Evolutionary conservation across 352 stramenopile genomes (phyloP).

Genomic region (Globisporangium carolinianum): DNA sequence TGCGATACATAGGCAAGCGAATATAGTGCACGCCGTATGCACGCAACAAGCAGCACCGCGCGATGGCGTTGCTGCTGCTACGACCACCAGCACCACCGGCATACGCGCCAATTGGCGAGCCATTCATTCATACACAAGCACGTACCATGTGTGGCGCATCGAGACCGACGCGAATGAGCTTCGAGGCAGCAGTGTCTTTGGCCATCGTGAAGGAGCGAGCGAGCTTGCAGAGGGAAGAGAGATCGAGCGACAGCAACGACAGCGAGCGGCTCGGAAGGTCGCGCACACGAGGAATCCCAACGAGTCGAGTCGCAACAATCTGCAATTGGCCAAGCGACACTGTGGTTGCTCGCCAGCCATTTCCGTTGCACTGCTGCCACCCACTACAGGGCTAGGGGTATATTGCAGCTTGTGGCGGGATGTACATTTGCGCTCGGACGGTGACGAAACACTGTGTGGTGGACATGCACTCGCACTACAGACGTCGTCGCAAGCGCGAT

Average conservation of each 20-base stretch:
- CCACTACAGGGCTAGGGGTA: neutral
- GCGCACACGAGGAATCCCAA: neutral
- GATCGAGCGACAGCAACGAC: neutral
- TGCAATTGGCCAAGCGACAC: neutral
- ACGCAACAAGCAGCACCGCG: neutral
- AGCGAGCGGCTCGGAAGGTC: neutral
- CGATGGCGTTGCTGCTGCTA: neutral
- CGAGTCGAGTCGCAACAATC: neutral
- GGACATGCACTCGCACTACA: neutral
- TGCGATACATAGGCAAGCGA: neutral
- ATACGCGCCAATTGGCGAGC: neutral
- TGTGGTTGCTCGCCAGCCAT: neutral
- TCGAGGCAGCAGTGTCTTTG: conserved; percentile 48
- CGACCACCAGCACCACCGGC: neutral
- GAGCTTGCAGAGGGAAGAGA: neutral
- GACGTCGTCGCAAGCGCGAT: neutral
- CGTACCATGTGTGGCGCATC: conserved; percentile 75
- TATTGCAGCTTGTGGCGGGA: neutral
- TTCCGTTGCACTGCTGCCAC: neutral
- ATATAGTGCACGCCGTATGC: neutral
- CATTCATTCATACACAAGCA: conserved; percentile 6
- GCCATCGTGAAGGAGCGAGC: conserved; percentile 27
- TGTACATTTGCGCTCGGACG: no score
- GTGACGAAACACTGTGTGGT: neutral
- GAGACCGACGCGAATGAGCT: conserved; percentile 67